Conservation (phyloP, 2,329 filamentous ascomycete species). For the Hirsutella thompsonii region DNA sequence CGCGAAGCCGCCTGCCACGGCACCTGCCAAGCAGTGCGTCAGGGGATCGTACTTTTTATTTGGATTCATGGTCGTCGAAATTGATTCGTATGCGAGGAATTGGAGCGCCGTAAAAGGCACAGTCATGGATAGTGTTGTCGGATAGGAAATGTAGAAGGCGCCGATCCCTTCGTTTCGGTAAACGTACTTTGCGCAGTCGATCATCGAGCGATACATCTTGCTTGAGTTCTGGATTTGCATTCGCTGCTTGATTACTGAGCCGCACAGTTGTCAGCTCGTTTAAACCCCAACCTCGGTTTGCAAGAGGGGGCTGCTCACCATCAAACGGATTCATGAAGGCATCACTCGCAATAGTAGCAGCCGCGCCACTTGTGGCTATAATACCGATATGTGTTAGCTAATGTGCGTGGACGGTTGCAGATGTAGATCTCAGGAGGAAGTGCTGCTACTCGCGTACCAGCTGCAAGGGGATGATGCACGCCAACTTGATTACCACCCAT, state of each 20-base stretch:
- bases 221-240: slow-evolving; percentile 98
- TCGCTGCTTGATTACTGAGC: slow-evolving; percentile 89
- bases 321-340: slow-evolving; percentile 99
- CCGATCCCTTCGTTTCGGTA: slow-evolving; percentile 77
- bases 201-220: slow-evolving; percentile 70
- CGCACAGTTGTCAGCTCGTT: neutral
- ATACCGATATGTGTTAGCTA: neutral
- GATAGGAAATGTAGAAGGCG: slow-evolving; percentile 97
- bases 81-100: slow-evolving; percentile 94
- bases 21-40: slow-evolving; percentile 87
- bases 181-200: slow-evolving; percentile 77
- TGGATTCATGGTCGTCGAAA: slow-evolving; percentile 89
- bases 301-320: slow-evolving; percentile 41
- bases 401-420: neutral
- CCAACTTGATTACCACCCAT: slow-evolving; percentile 85
- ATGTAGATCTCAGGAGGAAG: neutral
- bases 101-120: slow-evolving; percentile 95
- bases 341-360: slow-evolving; percentile 92
- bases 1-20: slow-evolving; percentile 83
- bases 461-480: slow-evolving; percentile 83
- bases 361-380: slow-evolving; percentile 79
- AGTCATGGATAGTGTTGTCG: slow-evolving; percentile 95
- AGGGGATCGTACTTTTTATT: slow-evolving; percentile 76
- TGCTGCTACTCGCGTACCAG: slow-evolving; percentile 45
- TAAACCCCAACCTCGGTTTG: neutral